phyloP scores from a whole-genome alignment of 768 basidiomycete species.

The Hericium coralloides region DNA sequence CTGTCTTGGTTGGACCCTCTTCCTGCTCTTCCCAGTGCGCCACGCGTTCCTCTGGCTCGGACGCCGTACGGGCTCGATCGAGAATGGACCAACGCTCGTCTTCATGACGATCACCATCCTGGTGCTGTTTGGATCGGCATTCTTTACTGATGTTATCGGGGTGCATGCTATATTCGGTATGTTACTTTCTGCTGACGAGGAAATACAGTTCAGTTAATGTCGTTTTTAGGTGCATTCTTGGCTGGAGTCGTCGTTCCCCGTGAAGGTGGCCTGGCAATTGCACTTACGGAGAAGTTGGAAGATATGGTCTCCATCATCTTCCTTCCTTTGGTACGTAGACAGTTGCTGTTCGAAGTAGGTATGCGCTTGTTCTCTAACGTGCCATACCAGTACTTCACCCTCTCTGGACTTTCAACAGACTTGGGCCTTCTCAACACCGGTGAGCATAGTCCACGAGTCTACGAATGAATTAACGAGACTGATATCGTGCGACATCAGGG shows the following conservation, averaged over 20 bases:
- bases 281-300: slow-evolving; percentile 92
- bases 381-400: slow-evolving; percentile 68
- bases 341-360: background rate
- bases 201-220: background rate
- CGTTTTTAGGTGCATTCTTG: slow-evolving; percentile 60
- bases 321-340: slow-evolving; percentile 59
- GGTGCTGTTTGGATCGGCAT: slow-evolving; percentile 77
- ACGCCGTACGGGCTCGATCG: slow-evolving; percentile 64
- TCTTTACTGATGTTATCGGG: slow-evolving; percentile 90
- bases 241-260: slow-evolving; percentile 78
- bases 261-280: slow-evolving; percentile 78
- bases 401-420: slow-evolving; percentile 86
- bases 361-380: background rate
- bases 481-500: slow-evolving; percentile 25
- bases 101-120: slow-evolving; percentile 86
- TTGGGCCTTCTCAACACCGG: slow-evolving; percentile 78
- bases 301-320: slow-evolving; percentile 90
- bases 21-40: slow-evolving; percentile 64
- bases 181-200: slow-evolving; percentile 3
- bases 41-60: slow-evolving; percentile 63
- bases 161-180: slow-evolving; percentile 85
- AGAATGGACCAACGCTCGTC: slow-evolving; percentile 76
- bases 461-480: background rate
- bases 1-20: slow-evolving; percentile 72
- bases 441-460: slow-evolving; percentile 12